phyloP scores from a whole-genome alignment of 805 yeast genomes.

The Suhomyces pyralidae region DNA sequence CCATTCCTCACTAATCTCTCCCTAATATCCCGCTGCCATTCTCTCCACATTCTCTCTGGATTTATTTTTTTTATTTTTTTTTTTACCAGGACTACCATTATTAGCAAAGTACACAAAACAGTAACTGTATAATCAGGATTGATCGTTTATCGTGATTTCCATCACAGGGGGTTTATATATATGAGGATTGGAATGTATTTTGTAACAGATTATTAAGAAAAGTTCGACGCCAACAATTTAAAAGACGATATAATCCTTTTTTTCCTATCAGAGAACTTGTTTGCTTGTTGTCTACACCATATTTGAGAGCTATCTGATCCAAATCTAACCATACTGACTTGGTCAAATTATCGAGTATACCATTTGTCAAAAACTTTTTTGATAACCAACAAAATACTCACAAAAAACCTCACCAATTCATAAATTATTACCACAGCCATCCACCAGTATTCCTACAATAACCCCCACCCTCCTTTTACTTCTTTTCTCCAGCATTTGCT shows the following conservation, averaged over 20 bases:
- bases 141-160: constrained; percentile 7
- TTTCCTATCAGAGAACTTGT: neutral
- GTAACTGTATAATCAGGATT: constrained; percentile 9
- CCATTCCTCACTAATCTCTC: neutral
- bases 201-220: constrained; percentile 1
- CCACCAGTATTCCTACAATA: neutral
- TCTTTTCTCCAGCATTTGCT: neutral
- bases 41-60: neutral
- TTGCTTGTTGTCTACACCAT: neutral
- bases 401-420: neutral
- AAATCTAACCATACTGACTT: neutral
- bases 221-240: neutral
- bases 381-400: neutral
- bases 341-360: neutral
- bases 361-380: neutral
- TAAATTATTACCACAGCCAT: neutral
- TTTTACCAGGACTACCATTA: constrained; percentile 1
- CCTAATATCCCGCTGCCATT: neutral
- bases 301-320: neutral
- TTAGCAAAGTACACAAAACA: constrained; percentile 8
- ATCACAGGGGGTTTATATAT: neutral
- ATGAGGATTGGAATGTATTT: constrained; percentile 1
- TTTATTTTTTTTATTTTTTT: neutral
- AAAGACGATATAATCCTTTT: neutral
- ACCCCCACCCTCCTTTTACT: neutral